Evolutionary conservation across 108 stramenopile genomes (phyloP), one percentile per base, ranked within the genome.

Genomic region (Pseudonitzschia pungens): DNA sequence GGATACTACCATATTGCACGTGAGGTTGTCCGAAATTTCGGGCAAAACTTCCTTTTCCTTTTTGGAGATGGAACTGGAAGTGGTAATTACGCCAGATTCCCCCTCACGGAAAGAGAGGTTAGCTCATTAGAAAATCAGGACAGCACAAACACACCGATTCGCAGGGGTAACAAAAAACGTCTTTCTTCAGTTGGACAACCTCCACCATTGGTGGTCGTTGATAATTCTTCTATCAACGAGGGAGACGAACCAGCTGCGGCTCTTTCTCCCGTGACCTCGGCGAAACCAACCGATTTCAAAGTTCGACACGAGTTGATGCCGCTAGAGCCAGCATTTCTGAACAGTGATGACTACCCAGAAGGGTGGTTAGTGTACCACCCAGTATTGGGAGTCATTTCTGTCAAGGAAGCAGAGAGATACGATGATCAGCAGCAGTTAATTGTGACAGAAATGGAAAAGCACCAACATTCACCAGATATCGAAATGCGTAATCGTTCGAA

Each of bases 361-460:
- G 86, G 87, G 15, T 91, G 90, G 90, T 67, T 91, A 22, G 82
- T 91, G 15, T 88, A 86, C 65, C 84, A 90, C 84, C 77, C 89
- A 10, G 57, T 60, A 36, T 66, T 90, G 48, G 88, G 92, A 15
- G 83, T 90, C n/a, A 75, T 81, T 1, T 43, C 76, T 11, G 79
- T 81, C 31, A 70, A 62, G 20, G 81, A 81, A 22, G 84, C 84
- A 24, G 81, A 85, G 20, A 36, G 65, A 36, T 77, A 78, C 57
- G 71, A 81, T 21, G 60, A 66, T 10, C 54, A 55, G 26, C 2
- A 55, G 26, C 26, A 6, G 1, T 24, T 55, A 24, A 20, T 2
- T 48, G 18, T 18, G 45, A 12, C 2, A 18, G 18, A 48, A 48
- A 48, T 2, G 1, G 45, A 48, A 18, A 48, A 48, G 18, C 14